A percentile compares a stretch with the other conserved stretches of the same genome.
Evolutionary conservation across 1,139 yeast species (phyloP).

Genomic region (Yamadazyma friedrichii): DNA sequence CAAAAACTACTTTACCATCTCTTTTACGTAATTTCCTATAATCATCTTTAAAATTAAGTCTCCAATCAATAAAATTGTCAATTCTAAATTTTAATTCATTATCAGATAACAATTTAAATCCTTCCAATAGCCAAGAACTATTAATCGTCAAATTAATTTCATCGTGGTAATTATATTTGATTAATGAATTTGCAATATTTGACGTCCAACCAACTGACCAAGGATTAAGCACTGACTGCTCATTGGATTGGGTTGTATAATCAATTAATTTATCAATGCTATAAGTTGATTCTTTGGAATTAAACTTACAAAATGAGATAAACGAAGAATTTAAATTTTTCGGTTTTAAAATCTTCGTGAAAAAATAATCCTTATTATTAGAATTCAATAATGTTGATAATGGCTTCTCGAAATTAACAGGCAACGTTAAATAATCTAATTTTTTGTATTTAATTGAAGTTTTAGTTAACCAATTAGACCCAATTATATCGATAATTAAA

Average conservation of each 20-base stretch:
- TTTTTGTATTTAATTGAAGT: slow-evolving; percentile 26
- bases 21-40: slow-evolving; percentile 25
- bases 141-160: slow-evolving; percentile 28
- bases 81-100: slow-evolving; percentile 31
- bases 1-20: slow-evolving; percentile 38
- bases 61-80: slow-evolving; percentile 39
- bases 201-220: slow-evolving; percentile 39
- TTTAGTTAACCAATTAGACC: slow-evolving; percentile 39
- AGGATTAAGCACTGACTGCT: slow-evolving; percentile 24
- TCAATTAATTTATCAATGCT: slow-evolving; percentile 29
- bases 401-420: slow-evolving; percentile 26
- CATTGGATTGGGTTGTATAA: slow-evolving; percentile 18
- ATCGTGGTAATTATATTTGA: slow-evolving; percentile 38
- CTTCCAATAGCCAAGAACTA: slow-evolving; percentile 35
- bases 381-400: slow-evolving; percentile 29
- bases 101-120: slow-evolving; percentile 25
- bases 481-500: slow-evolving; percentile 40
- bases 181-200: slow-evolving; percentile 28
- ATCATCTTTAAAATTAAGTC: slow-evolving; percentile 28
- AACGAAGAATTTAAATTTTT: slow-evolving; percentile 30
- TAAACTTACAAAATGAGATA: slow-evolving; percentile 39
- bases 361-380: slow-evolving; percentile 31
- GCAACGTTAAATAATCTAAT: slow-evolving; percentile 33
- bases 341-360: slow-evolving; percentile 39
- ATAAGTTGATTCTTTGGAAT: slow-evolving; percentile 33